These are phyloP conservation scores for Aspergillus phoenicis DNA, from an alignment of 2,329 filamentous ascomycete species.

Conservation along the genomic window DNA sequence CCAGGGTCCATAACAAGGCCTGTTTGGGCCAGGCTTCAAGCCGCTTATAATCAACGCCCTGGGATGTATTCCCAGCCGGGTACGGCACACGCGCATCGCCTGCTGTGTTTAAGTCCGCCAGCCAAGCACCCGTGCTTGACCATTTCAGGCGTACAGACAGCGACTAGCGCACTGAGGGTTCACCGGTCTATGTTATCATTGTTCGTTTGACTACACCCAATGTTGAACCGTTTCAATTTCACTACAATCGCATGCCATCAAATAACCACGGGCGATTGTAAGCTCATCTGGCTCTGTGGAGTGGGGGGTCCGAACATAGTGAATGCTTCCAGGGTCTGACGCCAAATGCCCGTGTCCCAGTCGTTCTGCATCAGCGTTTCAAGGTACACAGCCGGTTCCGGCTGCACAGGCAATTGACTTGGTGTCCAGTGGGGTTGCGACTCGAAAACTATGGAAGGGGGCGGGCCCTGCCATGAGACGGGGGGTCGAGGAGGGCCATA, in stretches of 20 bases:
- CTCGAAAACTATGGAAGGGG: not conserved
- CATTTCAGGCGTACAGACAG: too few species aligned
- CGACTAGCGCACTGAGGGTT: too few species aligned
- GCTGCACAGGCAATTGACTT: not conserved
- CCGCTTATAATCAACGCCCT: too few species aligned
- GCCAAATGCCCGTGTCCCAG: slow-evolving; percentile 2
- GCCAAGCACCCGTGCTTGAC: too few species aligned
- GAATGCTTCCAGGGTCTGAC: slow-evolving; percentile 10
- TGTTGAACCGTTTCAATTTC: too few species aligned
- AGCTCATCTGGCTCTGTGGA: not conserved
- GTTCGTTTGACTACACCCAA: not conserved
- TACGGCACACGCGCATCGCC: too few species aligned
- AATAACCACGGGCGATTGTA: not conserved
- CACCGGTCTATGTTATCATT: not conserved
- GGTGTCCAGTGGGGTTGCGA: not conserved
- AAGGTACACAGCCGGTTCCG: not conserved
- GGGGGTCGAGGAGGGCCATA: not conserved
- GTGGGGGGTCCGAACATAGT: slow-evolving; percentile 9
- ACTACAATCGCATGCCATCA: not conserved
- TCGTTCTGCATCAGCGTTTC: not conserved
- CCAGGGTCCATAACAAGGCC: too few species aligned
- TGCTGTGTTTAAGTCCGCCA: too few species aligned
- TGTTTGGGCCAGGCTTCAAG: too few species aligned
- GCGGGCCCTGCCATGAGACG: not conserved
- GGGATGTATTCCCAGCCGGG: too few species aligned